These are phyloP conservation scores for Trapa bicornis DNA, from an alignment of 345 rosid genomes.

Conservation along the genomic window DNA sequence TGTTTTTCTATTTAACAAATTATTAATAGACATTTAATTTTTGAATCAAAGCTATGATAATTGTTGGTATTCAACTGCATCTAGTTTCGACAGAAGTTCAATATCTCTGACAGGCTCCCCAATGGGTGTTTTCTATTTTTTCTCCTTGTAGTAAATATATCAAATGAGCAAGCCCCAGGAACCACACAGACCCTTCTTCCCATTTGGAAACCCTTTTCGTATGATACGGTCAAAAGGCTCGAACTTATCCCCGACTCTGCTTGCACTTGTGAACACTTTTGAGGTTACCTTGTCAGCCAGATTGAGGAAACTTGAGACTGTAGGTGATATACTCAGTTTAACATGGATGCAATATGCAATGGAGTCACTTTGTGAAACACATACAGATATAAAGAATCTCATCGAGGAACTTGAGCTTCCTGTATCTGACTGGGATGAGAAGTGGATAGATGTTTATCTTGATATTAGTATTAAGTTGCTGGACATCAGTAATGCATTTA, in stretches of 20 bases:
- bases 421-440: constrained; percentile 59
- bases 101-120: too few species aligned
- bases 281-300: constrained; percentile 55
- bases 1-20: too few species aligned
- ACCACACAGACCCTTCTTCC: constrained; percentile 49
- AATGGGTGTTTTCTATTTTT: too few species aligned
- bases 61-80: too few species aligned
- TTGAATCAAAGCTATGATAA: too few species aligned
- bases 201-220: constrained; percentile 20
- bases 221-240: constrained; percentile 64
- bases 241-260: constrained; percentile 46
- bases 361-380: constrained; percentile 8
- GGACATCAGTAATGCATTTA: constrained; percentile 63
- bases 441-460: constrained; percentile 58
- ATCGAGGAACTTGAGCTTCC: constrained; percentile 5
- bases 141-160: constrained; percentile 19
- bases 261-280: constrained; percentile 31
- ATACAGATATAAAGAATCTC: constrained; percentile 1
- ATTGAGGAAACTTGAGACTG: constrained; percentile 48
- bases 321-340: constrained; percentile 8
- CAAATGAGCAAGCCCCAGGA: constrained; percentile 75
- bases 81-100: too few species aligned
- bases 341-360: constrained; percentile 54
- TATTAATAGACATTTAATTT: too few species aligned
- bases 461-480: constrained; percentile 35